A percentile compares a stretch with the other conserved stretches of the same genome.
These are phyloP conservation scores for Macrolepiota dolichaula DNA, from an alignment of 768 basidiomycete genomes.

Conservation along the genomic window DNA sequence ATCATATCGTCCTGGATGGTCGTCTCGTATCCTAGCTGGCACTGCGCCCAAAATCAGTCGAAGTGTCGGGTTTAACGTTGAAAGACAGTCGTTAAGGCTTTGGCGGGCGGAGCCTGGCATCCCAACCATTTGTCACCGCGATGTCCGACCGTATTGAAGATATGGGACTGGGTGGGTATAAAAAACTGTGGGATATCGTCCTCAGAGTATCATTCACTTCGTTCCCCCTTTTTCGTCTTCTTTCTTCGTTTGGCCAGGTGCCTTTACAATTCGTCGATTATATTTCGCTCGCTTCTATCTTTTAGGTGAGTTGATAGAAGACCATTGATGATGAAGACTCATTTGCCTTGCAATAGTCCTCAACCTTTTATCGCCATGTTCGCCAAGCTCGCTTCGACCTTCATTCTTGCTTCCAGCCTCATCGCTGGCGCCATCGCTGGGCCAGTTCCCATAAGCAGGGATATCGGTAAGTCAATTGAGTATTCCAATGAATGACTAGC, in stretches of 20 bases:
- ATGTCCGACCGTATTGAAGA: not conserved
- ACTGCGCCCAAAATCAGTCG: not conserved
- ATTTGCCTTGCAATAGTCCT: not conserved
- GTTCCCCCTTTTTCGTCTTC: slow-evolving; percentile 3
- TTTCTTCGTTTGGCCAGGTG: slow-evolving; percentile 2
- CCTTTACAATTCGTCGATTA: not conserved
- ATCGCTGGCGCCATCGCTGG: not conserved
- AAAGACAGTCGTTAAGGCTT: not conserved
- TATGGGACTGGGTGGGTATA: not conserved
- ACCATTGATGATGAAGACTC: not conserved
- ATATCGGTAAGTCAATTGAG: slow-evolving; percentile 24
- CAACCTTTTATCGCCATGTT: slow-evolving; percentile 3
- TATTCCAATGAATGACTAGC: slow-evolving; percentile 20
- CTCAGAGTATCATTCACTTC: not conserved
- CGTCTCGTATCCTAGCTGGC: not conserved
- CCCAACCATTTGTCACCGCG: not conserved
- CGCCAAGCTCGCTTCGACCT: slow-evolving; percentile 1
- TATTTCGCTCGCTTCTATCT: not conserved
- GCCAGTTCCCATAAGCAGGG: not conserved
- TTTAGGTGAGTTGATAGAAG: not conserved
- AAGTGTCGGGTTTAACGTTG: not conserved
- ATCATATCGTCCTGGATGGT: not conserved
- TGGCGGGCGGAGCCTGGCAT: not conserved
- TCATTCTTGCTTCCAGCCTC: slow-evolving; percentile 1
- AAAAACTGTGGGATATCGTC: not conserved